These are phyloP conservation scores for Cryptococcus sp. DNA, from an alignment of 1,284 basidiomycete species.

Conservation along the genomic window DNA sequence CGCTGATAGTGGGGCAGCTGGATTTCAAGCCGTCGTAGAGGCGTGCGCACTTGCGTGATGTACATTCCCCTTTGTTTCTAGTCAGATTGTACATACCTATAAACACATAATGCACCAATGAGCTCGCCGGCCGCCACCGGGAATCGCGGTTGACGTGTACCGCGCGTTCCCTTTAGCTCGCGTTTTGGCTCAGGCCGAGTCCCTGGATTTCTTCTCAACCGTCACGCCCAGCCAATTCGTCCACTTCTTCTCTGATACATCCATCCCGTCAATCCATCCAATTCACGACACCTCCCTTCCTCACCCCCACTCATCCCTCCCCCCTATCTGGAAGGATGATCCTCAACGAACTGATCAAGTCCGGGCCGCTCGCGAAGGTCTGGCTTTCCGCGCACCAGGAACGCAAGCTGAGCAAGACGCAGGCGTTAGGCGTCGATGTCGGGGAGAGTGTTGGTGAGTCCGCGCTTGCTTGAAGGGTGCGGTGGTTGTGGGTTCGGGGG, in stretches of 20 bases:
- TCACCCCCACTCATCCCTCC: neutral
- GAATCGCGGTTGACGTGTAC: conserved; percentile 3
- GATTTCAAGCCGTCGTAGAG: conserved; percentile 30
- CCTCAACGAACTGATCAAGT: conserved; percentile 88
- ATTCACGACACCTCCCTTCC: no score
- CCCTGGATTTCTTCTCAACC: neutral
- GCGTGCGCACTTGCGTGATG: neutral
- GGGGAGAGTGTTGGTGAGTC: conserved; percentile 82
- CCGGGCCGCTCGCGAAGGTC: conserved; percentile 90
- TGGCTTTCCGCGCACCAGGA: conserved; percentile 99
- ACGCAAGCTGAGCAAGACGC: conserved; percentile 91
- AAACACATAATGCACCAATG: neutral
- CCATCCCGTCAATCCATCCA: neutral
- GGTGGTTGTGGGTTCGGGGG: no score
- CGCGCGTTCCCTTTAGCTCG: neutral
- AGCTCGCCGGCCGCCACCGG: neutral
- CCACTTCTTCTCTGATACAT: neutral
- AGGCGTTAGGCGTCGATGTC: conserved; percentile 90
- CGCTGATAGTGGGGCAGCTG: conserved; percentile 30
- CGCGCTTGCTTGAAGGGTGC: neutral
- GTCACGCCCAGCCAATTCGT: neutral
- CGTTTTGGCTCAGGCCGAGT: neutral
- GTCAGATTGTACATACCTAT: neutral
- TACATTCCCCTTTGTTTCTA: neutral
- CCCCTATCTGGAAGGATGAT: conserved; percentile 55